Evolutionary conservation across 208 protist species (phyloP).

Genomic region (Trypanosoma grayi): DNA sequence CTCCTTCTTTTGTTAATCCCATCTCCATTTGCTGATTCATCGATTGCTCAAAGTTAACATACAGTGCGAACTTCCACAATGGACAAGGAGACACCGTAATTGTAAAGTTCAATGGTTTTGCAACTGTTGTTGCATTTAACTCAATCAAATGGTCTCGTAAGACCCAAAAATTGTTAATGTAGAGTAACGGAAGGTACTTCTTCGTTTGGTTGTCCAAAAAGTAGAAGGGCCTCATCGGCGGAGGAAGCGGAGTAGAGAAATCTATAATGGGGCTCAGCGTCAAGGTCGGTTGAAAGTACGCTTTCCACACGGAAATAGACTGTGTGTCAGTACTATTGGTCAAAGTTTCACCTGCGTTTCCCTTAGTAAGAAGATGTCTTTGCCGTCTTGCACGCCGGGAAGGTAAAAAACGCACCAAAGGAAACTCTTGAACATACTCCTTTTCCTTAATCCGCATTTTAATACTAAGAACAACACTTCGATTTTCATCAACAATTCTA

Average conservation of each 20-base stretch:
- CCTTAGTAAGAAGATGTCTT: conserved; percentile 25
- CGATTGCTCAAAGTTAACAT: conserved; percentile 79
- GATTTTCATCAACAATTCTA: conserved; percentile 21
- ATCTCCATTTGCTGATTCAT: conserved; percentile 68
- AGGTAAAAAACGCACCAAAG: conserved; percentile 32
- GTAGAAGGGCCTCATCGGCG: conserved; percentile 16
- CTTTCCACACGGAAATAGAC: conserved; percentile 25
- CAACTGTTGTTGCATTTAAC: conserved; percentile 74
- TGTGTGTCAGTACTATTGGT: conserved; percentile 1
- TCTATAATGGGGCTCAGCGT: conserved; percentile 74
- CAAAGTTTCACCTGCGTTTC: not conserved
- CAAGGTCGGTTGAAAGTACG: conserved; percentile 59
- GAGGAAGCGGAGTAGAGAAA: conserved; percentile 59
- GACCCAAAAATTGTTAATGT: conserved; percentile 96
- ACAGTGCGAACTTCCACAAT: conserved; percentile 71
- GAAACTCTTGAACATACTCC: conserved; percentile 24
- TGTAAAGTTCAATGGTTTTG: conserved; percentile 43
- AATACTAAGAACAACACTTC: conserved; percentile 20
- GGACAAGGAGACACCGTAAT: conserved; percentile 44
- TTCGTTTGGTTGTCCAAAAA: conserved; percentile 27
- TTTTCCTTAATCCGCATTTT: conserved; percentile 28
- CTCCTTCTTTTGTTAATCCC: conserved; percentile 53
- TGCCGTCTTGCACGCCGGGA: conserved; percentile 27
- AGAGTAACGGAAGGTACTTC: conserved; percentile 87
- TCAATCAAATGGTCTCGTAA: conserved; percentile 75